These are phyloP conservation scores for Plantago coronopus DNA, from an alignment of 305 asterid species.

Conservation along the genomic window DNA sequence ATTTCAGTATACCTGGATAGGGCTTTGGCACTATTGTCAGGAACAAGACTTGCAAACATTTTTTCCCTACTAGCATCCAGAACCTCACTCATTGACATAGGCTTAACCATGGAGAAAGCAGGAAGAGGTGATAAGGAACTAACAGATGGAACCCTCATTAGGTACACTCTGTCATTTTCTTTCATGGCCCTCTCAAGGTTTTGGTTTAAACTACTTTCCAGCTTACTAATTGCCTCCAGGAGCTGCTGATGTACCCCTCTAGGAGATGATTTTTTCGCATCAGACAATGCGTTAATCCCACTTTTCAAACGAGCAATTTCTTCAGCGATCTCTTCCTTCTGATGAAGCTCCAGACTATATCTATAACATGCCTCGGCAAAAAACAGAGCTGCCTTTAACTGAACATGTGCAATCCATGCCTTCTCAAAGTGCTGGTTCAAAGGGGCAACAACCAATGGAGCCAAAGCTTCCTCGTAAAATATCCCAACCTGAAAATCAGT, in stretches of 20 bases:
- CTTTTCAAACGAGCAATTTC: conserved; percentile 92
- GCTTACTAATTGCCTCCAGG: conserved; percentile 64
- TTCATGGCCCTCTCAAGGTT: conserved; percentile 88
- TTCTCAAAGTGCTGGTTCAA: conserved; percentile 88
- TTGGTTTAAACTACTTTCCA: conserved; percentile 62
- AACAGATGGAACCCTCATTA: conserved; percentile 90
- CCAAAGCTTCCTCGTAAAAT: conserved; percentile 89
- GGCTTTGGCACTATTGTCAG: conserved; percentile 90
- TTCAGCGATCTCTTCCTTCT: conserved; percentile 94
- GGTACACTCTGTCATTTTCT: conserved; percentile 95
- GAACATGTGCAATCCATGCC: conserved; percentile 90
- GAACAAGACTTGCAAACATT: conserved; percentile 92
- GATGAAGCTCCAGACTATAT: conserved; percentile 85
- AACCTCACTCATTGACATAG: conserved; percentile 81
- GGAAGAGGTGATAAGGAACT: conserved; percentile 82
- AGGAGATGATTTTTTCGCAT: conserved; percentile 78
- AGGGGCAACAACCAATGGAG: conserved; percentile 64
- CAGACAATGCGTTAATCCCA: conserved; percentile 64
- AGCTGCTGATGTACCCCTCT: conserved; percentile 87
- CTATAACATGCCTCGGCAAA: conserved; percentile 92
- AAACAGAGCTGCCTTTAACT: conserved; percentile 87
- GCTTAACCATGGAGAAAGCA: conserved; percentile 89
- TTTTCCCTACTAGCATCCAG: conserved; percentile 87
- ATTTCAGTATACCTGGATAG: conserved; percentile 92
- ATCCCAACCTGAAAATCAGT: conserved; percentile 61